Evolutionary conservation across 345 rosid species (phyloP).

Genomic region (Lepidium africanum): DNA sequence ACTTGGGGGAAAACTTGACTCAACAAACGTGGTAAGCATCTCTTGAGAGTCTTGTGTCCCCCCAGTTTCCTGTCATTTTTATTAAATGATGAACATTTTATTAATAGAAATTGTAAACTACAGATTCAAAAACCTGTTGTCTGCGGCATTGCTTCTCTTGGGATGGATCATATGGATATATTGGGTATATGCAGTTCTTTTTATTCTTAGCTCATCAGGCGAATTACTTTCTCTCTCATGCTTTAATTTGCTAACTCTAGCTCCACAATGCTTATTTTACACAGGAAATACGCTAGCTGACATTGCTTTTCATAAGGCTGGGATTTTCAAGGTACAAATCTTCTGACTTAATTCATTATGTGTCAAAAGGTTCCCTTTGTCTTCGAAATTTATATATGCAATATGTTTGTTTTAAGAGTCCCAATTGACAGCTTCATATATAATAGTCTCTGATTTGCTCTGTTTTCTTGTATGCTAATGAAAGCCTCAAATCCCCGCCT

Average conservation of each 20-base stretch:
- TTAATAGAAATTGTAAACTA: slow-evolving; percentile 17
- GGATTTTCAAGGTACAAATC: slow-evolving; percentile 76
- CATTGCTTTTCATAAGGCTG: slow-evolving; percentile 87
- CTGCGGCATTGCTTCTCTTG: slow-evolving; percentile 79
- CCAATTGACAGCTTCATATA: slow-evolving; percentile 30
- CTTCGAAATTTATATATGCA: slow-evolving; percentile 2
- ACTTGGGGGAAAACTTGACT: slow-evolving; percentile 64
- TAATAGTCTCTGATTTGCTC: slow-evolving; percentile 41
- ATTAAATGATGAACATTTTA: not conserved
- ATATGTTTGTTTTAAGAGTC: slow-evolving; percentile 21
- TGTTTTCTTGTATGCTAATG: slow-evolving; percentile 50
- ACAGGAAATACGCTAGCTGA: slow-evolving; percentile 65
- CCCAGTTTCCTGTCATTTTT: not conserved
- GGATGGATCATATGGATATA: slow-evolving; percentile 77
- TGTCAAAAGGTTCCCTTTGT: slow-evolving; percentile 1
- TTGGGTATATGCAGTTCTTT: slow-evolving; percentile 42
- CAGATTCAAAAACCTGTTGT: slow-evolving; percentile 82
- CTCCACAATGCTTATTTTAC: slow-evolving; percentile 9
- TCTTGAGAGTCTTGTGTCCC: not conserved
- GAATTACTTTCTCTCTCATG: not conserved
- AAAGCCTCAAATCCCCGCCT: slow-evolving; percentile 86
- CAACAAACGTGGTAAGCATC: slow-evolving; percentile 75
- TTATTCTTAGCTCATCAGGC: not conserved
- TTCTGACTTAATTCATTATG: not conserved
- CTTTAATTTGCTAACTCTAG: slow-evolving; percentile 5